Evolutionary conservation across 2,329 filamentous ascomycete genomes (phyloP).

Genomic region (Fusarium veterinarium): DNA sequence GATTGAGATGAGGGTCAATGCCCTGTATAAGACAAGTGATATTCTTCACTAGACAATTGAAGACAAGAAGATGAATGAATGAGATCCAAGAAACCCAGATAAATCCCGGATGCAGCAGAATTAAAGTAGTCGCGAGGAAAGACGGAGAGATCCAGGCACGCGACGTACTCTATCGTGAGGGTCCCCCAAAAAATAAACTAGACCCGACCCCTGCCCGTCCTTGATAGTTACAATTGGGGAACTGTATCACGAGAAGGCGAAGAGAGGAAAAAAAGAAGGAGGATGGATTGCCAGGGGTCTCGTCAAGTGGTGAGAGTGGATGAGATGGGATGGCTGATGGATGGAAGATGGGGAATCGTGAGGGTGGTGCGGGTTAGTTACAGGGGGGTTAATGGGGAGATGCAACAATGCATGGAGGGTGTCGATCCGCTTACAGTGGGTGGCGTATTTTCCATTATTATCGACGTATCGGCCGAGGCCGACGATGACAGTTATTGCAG

Average conservation of each 20-base stretch:
- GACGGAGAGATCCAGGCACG: constrained; percentile 29
- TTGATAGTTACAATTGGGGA: neutral
- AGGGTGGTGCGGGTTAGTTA: constrained; percentile 28
- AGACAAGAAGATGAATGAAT: neutral
- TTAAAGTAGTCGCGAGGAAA: constrained; percentile 33
- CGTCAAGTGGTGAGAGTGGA: constrained; percentile 7
- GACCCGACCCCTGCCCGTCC: constrained; percentile 18
- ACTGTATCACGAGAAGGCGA: constrained; percentile 25
- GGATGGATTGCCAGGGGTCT: constrained; percentile 15
- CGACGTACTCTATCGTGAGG: constrained; percentile 18
- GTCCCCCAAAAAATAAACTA: constrained; percentile 38
- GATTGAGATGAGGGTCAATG: constrained; percentile 1
- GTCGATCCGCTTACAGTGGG: constrained; percentile 23
- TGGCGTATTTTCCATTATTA: constrained; percentile 12
- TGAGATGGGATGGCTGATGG: neutral
- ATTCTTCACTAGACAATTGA: neutral
- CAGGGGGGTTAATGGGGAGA: constrained; percentile 9
- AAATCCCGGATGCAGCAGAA: constrained; percentile 9
- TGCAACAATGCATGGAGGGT: constrained; percentile 23
- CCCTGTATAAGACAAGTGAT: constrained; percentile 5
- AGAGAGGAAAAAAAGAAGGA: neutral
- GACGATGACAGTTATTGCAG: neutral
- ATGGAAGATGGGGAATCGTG: constrained; percentile 6
- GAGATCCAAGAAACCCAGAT: neutral
- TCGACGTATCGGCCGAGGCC: neutral